Percentiles rank a stretch among this genome's conserved stretches.
Conservation (phyloP, 768 basidiomycete species). For the Boletales sp. region DNA sequence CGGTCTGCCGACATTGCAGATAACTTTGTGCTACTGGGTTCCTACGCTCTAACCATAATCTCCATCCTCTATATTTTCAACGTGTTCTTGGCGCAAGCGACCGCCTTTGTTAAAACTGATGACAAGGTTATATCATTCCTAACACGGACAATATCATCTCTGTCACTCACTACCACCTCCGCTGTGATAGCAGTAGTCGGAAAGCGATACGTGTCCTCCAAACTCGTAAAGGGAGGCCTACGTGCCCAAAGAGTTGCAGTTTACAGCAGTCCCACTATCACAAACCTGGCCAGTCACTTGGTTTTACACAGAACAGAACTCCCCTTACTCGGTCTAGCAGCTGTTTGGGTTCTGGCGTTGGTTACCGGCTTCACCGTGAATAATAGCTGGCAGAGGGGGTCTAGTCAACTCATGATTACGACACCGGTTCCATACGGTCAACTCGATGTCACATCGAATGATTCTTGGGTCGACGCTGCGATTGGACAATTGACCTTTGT, state of each 20-base stretch:
- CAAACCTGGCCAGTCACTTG: conserved; percentile 6
- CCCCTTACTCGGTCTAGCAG: conserved; percentile 7
- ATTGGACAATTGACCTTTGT: neutral
- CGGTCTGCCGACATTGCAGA: conserved; percentile 2
- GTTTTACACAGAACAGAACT: conserved; percentile 3
- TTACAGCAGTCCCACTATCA: conserved; percentile 8
- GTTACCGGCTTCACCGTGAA: conserved; percentile 10
- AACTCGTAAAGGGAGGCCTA: conserved; percentile 8
- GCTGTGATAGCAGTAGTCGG: conserved; percentile 13
- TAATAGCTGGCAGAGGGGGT: conserved; percentile 2
- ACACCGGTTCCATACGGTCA: neutral
- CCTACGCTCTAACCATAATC: neutral
- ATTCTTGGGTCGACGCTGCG: neutral
- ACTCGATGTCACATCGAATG: neutral
- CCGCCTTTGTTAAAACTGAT: too few species aligned
- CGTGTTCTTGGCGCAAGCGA: neutral
- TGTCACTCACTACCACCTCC: conserved; percentile 9
- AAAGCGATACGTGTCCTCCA: conserved; percentile 15
- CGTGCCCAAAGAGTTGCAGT: conserved; percentile 9
- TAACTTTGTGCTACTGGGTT: neutral
- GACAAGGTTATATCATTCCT: too few species aligned
- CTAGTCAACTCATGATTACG: neutral
- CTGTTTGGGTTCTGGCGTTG: conserved; percentile 12
- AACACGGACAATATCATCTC: conserved; percentile 4
- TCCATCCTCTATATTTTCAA: conserved; percentile 6